Conservation (phyloP, 768 basidiomycete species). For the Xerocomus spinulosus region DNA sequence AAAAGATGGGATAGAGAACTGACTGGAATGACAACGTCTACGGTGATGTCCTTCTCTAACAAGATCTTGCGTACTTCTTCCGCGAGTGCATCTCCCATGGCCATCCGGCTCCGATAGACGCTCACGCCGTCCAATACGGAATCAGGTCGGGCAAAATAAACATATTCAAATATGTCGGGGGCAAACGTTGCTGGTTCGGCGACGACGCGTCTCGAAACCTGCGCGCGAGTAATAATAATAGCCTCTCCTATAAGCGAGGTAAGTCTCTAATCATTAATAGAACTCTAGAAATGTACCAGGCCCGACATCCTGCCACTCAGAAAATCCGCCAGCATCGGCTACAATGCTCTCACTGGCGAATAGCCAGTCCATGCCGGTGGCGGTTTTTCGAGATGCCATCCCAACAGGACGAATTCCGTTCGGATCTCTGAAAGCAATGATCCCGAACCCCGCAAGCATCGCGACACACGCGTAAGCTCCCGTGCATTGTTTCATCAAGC, state of each 20-base stretch:
- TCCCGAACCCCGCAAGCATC: constrained; percentile 99
- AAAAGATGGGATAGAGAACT: constrained; percentile 8
- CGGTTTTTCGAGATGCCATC: constrained; percentile 63
- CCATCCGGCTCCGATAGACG: constrained; percentile 97
- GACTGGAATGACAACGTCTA: constrained; percentile 97
- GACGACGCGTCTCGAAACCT: constrained; percentile 72
- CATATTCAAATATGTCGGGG: constrained; percentile 98
- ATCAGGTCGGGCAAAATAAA: constrained; percentile 97
- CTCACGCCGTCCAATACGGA: constrained; percentile 96
- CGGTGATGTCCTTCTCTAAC: constrained; percentile 55
- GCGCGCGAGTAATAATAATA: constrained; percentile 84
- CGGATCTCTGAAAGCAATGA: constrained; percentile 96
- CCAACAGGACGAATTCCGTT: constrained; percentile 96
- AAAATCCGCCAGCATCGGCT: constrained; percentile 88
- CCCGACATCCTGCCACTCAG: constrained; percentile 89
- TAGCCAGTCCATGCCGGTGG: constrained; percentile 73
- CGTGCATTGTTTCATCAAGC: constrained; percentile 81
- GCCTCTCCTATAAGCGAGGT: constrained; percentile 67
- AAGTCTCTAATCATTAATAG: not conserved
- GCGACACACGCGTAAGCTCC: constrained; percentile 97
- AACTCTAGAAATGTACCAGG: constrained; percentile 54
- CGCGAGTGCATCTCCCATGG: constrained; percentile 96
- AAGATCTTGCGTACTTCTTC: constrained; percentile 79
- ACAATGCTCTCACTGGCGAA: constrained; percentile 96
- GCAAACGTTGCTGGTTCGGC: constrained; percentile 71